Evolutionary conservation across 2,329 filamentous ascomycete genomes (phyloP), one percentile per base, ranked within the genome.

Genomic region (Aspergillus oerlinghausenensis): DNA sequence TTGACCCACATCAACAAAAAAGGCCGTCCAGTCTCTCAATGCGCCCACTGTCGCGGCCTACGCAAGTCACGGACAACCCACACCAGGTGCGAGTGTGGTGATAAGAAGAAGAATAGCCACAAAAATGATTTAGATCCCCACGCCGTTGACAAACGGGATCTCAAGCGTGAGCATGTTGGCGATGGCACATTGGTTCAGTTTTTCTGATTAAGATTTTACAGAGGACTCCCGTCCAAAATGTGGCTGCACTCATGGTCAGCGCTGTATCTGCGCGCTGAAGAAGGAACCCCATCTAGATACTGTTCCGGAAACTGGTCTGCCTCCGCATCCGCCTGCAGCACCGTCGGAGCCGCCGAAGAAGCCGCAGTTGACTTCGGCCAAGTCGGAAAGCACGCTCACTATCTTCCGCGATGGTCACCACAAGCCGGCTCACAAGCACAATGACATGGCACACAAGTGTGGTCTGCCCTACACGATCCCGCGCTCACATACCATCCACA

Each of bases 1-100:
- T 83, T 97, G 64, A 88, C 90, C 72, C 91, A 96, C 75, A 96
- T 97, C 79, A 95, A 95, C 77, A 96, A 96, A 76, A 97, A 97
- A 81, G 93, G 93, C 71, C 89, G 93, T 23, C 94, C 94, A 60
- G 92, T 97, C 67, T 96, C 94, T 68, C 94, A 99, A 87, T 99
- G 94, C 78, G 85, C 91, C 66, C 94, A 99, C 79, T 99, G 94
- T 79, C 93, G 94, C 74, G 86, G 89, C 65, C 88, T 96, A 82
- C 92, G 94, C 79, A 97, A 97, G 83, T 93, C 91, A 75, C 90
- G 94, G 68, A 88, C 92, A 57, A 90, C 93, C 63, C 94, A 97
- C 77, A 85, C 94, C 71, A 96, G 94, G 77, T 99, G 94, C 79
- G 92, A 97, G 77, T 99, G 94, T 76, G 92, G 91, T 73, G 90